Evolutionary conservation across 306 rosid genomes (phyloP).

Genomic region (Mimosa pudica): DNA sequence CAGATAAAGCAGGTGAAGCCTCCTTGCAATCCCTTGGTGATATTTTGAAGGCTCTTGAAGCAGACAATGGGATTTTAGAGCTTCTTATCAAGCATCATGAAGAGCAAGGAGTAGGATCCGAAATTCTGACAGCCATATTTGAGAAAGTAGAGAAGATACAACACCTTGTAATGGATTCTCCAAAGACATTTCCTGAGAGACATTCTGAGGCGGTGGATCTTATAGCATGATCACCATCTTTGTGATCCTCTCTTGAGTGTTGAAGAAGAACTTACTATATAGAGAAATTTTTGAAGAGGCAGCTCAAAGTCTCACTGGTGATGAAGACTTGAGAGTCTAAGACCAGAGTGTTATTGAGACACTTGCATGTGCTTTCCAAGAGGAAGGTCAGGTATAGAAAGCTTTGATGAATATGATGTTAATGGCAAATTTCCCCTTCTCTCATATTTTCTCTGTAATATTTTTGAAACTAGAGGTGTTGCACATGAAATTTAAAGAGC

Average conservation of each 20-base stretch:
- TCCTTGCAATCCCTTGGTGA: slow-evolving; percentile 43
- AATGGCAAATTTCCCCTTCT: slow-evolving; percentile 7
- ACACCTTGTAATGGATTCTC: slow-evolving; percentile 38
- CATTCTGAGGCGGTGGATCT: background rate
- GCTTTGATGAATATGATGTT: slow-evolving; percentile 16
- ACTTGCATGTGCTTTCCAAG: slow-evolving; percentile 22
- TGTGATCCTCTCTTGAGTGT: slow-evolving; percentile 11
- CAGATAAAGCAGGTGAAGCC: slow-evolving; percentile 52
- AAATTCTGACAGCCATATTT: slow-evolving; percentile 52
- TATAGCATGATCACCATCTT: slow-evolving; percentile 2
- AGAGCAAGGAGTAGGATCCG: slow-evolving; percentile 53
- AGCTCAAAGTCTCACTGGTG: slow-evolving; percentile 14
- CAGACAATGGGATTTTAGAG: slow-evolving; percentile 46
- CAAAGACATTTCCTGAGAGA: background rate
- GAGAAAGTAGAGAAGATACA: slow-evolving; percentile 53
- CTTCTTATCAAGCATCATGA: slow-evolving; percentile 44
- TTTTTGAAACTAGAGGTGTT: slow-evolving; percentile 27
- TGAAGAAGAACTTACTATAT: slow-evolving; percentile 9
- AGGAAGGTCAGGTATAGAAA: slow-evolving; percentile 25
- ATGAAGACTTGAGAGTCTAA: slow-evolving; percentile 20
- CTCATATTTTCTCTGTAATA: slow-evolving; percentile 13
- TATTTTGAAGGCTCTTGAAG: slow-evolving; percentile 59
- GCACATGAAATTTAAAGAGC: slow-evolving; percentile 31
- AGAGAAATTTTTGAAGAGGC: slow-evolving; percentile 26
- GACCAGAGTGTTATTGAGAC: slow-evolving; percentile 15